These are phyloP conservation scores for Aureobasidium sp. DNA, from an alignment of 2,329 filamentous ascomycete species.

Conservation along the genomic window DNA sequence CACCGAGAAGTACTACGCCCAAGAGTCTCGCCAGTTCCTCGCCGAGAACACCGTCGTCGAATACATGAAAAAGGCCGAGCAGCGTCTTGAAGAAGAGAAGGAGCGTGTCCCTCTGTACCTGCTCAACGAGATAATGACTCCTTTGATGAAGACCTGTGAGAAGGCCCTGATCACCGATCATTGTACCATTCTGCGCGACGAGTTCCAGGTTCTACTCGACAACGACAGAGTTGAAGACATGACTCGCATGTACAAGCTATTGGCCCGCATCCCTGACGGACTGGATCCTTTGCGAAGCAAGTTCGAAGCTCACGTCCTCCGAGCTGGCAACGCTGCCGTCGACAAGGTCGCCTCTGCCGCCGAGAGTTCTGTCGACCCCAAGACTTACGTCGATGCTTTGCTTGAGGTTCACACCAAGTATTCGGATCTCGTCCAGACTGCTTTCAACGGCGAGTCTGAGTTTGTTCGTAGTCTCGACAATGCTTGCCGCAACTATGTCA, in stretches of 20 bases:
- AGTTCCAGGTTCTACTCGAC: constrained; percentile 90
- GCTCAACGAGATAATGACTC: constrained; percentile 78
- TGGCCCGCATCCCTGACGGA: constrained; percentile 83
- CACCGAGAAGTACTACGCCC: constrained; percentile 78
- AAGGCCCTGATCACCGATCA: constrained; percentile 85
- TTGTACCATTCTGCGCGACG: constrained; percentile 76
- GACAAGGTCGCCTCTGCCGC: constrained; percentile 84
- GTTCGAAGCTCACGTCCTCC: constrained; percentile 89
- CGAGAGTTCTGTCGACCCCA: constrained; percentile 78
- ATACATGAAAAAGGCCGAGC: constrained; percentile 99
- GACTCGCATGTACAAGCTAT: constrained; percentile 88
- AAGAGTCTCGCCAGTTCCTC: constrained; percentile 89
- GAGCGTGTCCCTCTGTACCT: constrained; percentile 88
- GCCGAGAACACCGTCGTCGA: constrained; percentile 96
- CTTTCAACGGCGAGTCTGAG: constrained; percentile 92
- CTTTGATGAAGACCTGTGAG: constrained; percentile 82
- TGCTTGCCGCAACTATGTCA: constrained; percentile 95
- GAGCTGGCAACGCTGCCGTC: constrained; percentile 79
- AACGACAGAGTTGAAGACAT: constrained; percentile 94
- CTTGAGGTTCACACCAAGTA: constrained; percentile 94
- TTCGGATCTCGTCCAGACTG: constrained; percentile 79
- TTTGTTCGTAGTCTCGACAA: constrained; percentile 96
- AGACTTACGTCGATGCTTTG: constrained; percentile 91
- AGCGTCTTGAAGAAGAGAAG: constrained; percentile 84
- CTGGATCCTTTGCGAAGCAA: constrained; percentile 78